phyloP scores from a whole-genome alignment of 192 early-diverging fungal species.

The Umbelopsis sp. region DNA sequence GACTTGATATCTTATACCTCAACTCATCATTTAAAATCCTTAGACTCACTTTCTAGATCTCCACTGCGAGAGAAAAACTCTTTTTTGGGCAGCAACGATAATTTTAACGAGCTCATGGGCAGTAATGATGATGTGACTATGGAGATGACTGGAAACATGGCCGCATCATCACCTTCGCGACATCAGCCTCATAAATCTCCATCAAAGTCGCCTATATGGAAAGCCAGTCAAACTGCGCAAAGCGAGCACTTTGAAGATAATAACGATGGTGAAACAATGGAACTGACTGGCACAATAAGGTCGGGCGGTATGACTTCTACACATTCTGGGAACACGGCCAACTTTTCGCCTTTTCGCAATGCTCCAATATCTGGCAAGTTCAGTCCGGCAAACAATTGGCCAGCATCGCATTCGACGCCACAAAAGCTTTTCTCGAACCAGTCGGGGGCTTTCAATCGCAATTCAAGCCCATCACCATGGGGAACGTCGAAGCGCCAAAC shows the following conservation, averaged over 20 bases:
- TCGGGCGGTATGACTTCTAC: not conserved
- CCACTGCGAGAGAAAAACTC: not conserved
- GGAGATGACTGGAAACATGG: conserved; percentile 6
- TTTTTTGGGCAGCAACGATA: not conserved
- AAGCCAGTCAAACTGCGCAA: not conserved
- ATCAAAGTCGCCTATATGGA: not conserved
- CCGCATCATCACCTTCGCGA: not conserved
- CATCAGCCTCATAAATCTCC: not conserved
- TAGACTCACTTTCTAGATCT: conserved; percentile 12
- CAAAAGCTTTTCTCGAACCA: not conserved
- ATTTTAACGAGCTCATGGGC: not conserved
- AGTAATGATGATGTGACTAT: not conserved
- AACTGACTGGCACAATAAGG: not conserved
- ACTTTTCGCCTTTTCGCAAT: conserved; percentile 1
- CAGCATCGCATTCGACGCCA: conserved; percentile 8
- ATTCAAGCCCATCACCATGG: conserved; percentile 2
- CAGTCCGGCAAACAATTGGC: not conserved
- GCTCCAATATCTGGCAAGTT: not conserved
- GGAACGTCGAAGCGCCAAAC: conserved; percentile 1
- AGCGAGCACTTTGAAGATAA: not conserved
- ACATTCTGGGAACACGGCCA: not conserved
- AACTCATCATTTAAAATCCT: not conserved
- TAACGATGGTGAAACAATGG: not conserved
- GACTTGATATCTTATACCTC: not conserved
- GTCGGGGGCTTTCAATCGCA: not conserved